Base-by-base conservation (phyloP, 495 filamentous ascomycete genomes). In the Tuber umbilicatum region DNA sequence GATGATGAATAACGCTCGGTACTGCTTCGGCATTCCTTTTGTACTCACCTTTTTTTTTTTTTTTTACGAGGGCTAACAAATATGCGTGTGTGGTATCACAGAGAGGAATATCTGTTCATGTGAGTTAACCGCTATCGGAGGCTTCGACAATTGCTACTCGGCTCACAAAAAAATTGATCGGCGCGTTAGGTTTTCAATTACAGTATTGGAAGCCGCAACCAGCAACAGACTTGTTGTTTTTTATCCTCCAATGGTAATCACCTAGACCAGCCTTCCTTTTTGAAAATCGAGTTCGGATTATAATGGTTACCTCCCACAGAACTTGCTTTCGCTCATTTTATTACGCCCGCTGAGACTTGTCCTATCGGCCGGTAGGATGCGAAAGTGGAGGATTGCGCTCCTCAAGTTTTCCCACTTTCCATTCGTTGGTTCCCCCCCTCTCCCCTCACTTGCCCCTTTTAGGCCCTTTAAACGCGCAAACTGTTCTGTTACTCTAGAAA, bases 51-150 rank as follows among this genome's bases (percentile, higher is more conserved):
- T n/a, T 35, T 64, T 35, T 16, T 19, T 35, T 0, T 6, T 50
- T 9, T 50, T 50, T 45, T 35, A 35, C 27, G 12, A 35, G 27
- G 27, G 55, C 14, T 64, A 64, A 64, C 55, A 64, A 64, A 27
- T 64, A 16, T 50, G 55, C 3, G 14, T 64, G 39, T 75, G 37
- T 31, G 72, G 42, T 74, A 75, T 74, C 70, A 70, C 75, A 91
- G 91, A 74, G 92, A 94, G 83, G 92, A 94, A 84, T 94, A 94
- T 83, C 88, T 94, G n/a, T 94, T 93, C 74, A 89, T 93, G 84
- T 94, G 86, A 70, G 75, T 68, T 47, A 45, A 64, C 55, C 55
- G 55, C 55, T 16, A 17, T 64, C 69, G 68, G 69, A 41, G 70
- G 68, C 73, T 71, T 19, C 69, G 77, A 64, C 39, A 43, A 64